These are phyloP conservation scores for Mytilinidion resinicola DNA, from an alignment of 495 filamentous ascomycete genomes.

Conservation along the genomic window DNA sequence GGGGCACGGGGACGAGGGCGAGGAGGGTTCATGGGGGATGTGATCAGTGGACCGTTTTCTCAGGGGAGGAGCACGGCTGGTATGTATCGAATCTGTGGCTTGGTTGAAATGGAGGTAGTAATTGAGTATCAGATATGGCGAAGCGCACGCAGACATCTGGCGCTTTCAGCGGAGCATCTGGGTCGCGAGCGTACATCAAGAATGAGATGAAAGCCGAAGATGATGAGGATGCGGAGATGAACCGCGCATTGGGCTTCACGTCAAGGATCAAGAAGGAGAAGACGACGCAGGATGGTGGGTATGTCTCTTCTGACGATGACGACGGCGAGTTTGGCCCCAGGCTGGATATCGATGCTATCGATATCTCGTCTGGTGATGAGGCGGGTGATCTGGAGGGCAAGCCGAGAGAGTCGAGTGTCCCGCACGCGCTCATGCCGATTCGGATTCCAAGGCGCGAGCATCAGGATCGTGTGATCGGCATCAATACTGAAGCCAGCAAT, in stretches of 20 bases:
- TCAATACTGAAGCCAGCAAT: conserved; percentile 50
- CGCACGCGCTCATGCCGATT: conserved; percentile 35
- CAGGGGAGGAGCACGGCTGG: conserved; percentile 15
- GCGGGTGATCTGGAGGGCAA: conserved; percentile 9
- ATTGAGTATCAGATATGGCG: neutral
- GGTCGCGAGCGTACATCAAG: conserved; percentile 14
- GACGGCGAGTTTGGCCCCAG: conserved; percentile 23
- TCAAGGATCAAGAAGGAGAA: conserved; percentile 14
- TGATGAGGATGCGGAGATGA: conserved; percentile 11
- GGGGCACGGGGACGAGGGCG: conserved; percentile 11
- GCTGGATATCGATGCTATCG: conserved; percentile 29
- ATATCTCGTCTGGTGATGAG: conserved; percentile 33
- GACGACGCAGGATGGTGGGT: conserved; percentile 29
- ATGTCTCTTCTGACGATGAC: conserved; percentile 34
- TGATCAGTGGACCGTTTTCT: conserved; percentile 31
- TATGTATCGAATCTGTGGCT: neutral
- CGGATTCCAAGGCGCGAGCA: conserved; percentile 50
- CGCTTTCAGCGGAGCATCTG: neutral
- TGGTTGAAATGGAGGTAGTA: conserved; percentile 2
- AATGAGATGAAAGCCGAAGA: conserved; percentile 1
- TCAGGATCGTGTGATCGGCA: conserved; percentile 44
- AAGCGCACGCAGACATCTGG: neutral
- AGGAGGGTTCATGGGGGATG: conserved; percentile 17
- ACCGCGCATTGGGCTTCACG: neutral
- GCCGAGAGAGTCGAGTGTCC: neutral